Conservation (phyloP, 2,329 filamentous ascomycete species). For the Pezicula radicicola region DNA sequence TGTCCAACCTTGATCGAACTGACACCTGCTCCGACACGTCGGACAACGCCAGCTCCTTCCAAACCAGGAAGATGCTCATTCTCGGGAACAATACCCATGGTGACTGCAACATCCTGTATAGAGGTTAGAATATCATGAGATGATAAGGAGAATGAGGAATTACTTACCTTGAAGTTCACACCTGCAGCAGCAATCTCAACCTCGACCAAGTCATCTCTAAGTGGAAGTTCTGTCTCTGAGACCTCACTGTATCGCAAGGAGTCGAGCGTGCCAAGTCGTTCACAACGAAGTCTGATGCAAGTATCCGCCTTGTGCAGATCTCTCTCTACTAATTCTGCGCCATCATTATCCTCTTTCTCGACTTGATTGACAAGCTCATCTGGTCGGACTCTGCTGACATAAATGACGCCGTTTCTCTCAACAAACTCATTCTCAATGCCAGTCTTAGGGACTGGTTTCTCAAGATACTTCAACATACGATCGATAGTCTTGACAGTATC, state of each 20-base stretch:
- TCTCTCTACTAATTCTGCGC: neutral
- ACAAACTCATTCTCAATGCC: slow-evolving; percentile 25
- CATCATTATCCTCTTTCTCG: slow-evolving; percentile 16
- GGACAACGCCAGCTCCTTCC: slow-evolving; percentile 27
- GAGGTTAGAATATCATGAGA: neutral
- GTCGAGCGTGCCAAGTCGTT: slow-evolving; percentile 8
- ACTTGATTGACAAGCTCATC: slow-evolving; percentile 21
- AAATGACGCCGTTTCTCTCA: slow-evolving; percentile 25
- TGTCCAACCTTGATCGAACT: slow-evolving; percentile 18
- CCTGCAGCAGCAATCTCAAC: slow-evolving; percentile 19
- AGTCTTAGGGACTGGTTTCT: neutral
- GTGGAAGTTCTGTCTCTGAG: slow-evolving; percentile 7
- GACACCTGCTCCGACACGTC: slow-evolving; percentile 18
- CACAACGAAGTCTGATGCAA: slow-evolving; percentile 2
- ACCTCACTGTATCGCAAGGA: slow-evolving; percentile 7
- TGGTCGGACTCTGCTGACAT: slow-evolving; percentile 22
- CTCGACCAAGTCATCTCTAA: slow-evolving; percentile 8
- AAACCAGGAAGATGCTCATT: slow-evolving; percentile 10
- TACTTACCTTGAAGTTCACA: slow-evolving; percentile 15
- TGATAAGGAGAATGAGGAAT: neutral
- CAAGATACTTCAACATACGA: slow-evolving; percentile 1
- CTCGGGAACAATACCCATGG: slow-evolving; percentile 18
- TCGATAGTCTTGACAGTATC: slow-evolving; percentile 2
- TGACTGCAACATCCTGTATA: slow-evolving; percentile 8
- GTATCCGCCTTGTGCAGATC: slow-evolving; percentile 3